A percentile compares a stretch with the other conserved stretches of the same genome.
Conservation (phyloP, 768 basidiomycete genomes). For the Termitomyces sp. region DNA sequence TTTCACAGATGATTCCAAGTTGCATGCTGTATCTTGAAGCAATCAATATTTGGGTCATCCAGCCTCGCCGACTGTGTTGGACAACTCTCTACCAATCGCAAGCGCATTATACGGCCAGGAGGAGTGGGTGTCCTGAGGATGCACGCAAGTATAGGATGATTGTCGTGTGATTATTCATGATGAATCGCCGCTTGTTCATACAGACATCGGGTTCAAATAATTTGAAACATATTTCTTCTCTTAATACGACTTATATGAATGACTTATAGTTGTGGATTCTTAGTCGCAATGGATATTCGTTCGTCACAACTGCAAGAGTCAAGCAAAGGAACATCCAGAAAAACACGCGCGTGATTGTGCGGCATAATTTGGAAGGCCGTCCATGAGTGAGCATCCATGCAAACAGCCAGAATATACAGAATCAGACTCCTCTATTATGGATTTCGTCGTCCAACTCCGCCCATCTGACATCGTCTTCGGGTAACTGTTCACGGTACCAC, state of each 20-base stretch:
- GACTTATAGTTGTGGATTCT: too few relatives aligned
- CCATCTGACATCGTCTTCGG: slow-evolving; percentile 44
- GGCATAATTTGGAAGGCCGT: neutral
- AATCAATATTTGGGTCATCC: slow-evolving; percentile 13
- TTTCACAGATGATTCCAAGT: neutral
- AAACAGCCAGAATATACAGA: neutral
- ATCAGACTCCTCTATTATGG: neutral
- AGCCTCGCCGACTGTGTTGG: neutral
- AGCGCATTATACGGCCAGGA: too few relatives aligned
- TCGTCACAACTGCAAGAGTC: neutral
- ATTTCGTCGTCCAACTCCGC: slow-evolving; percentile 40
- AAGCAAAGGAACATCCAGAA: too few relatives aligned
- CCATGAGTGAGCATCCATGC: neutral
- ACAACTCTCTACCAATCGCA: neutral
- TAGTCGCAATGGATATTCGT: too few relatives aligned
- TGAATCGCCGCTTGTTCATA: too few relatives aligned
- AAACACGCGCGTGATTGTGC: neutral
- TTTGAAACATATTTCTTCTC: too few relatives aligned
- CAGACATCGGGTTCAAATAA: too few relatives aligned
- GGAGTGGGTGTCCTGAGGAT: too few relatives aligned
- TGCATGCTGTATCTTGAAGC: neutral
- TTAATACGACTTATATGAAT: too few relatives aligned
- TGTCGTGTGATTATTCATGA: too few relatives aligned
- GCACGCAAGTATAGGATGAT: too few relatives aligned
- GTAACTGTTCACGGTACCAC: slow-evolving; percentile 56